Percentiles rank a stretch among this genome's conserved stretches.
Evolutionary conservation across 257 asterid genomes (phyloP).

Genomic region (Solanum chmielewskii): DNA sequence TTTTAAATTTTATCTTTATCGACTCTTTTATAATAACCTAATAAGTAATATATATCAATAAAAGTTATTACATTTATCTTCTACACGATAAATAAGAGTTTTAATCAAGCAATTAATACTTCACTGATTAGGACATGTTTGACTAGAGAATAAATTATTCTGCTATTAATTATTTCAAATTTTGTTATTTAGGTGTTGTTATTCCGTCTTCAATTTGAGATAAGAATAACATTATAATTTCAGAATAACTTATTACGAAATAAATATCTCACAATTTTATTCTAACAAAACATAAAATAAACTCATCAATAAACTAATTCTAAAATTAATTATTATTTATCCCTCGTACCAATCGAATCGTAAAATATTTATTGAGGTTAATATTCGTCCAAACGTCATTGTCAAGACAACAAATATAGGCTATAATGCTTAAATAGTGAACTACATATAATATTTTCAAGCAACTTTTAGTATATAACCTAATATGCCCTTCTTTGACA

Average conservation of each 20-base stretch:
- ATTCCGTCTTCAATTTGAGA: no score
- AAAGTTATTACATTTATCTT: no score
- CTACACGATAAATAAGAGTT: no score
- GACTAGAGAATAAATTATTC: not conserved
- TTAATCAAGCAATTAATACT: not conserved
- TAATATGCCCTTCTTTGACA: slow-evolving; percentile 2
- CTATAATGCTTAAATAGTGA: not conserved
- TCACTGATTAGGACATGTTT: not conserved
- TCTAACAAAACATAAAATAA: no score
- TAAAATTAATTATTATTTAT: no score
- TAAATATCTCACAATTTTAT: no score
- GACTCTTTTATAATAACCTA: no score
- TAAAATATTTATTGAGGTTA: not conserved
- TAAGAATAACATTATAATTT: no score
- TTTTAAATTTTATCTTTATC: no score
- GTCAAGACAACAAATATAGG: not conserved
- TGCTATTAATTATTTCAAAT: not conserved
- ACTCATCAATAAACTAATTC: no score
- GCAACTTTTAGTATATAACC: not conserved
- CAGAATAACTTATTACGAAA: no score
- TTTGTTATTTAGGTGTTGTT: not conserved
- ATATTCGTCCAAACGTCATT: not conserved
- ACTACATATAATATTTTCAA: not conserved
- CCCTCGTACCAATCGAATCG: not conserved
- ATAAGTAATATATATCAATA: no score